Base-by-base conservation (phyloP, 768 basidiomycete genomes). In the Termitomyces eurrhizus region DNA sequence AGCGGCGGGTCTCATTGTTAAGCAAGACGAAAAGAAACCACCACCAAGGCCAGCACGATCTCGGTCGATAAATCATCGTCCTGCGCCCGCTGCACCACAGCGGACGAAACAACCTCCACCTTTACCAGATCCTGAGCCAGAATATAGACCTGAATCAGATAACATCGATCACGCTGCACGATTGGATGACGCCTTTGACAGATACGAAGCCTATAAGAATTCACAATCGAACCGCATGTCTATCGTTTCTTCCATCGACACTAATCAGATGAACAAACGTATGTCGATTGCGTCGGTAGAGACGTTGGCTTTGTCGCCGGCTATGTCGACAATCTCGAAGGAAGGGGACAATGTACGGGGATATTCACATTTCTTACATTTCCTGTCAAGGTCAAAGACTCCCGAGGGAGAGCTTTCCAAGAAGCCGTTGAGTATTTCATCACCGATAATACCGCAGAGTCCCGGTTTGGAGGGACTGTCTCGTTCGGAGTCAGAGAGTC, bases 151-250 rank as follows among this genome's bases (percentile, higher is more conserved):
- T 26, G 66, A 65, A 33, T 61, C 70, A 7, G 68, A 63, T 24
- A 59, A 65, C 6, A 68, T 72, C 13, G 77, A 82, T 48, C 76
- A 81, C 63, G 74, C 77, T 48, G 68, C 72, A 4, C 77, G 72
- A 6, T 74, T 90, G 41, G 89, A 93, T 66, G 93, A 96, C 70
- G 95, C 95, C 0, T 96, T 89, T 70, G 91, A 92, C 59, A 81
- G 93, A 41, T 97, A 96, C 68, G 92, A 95, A 70, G 78, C 86
- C n/a, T 95, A 88, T 73, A 84, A 84, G 68, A 83, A 85, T 67
- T 75, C 73, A 48, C 80, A 81, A 64, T 62, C 68, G 24, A 78
- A 75, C 61, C 75, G 89, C 53, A 71, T 87, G 59, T 89, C 90
- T 11, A 75, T 84, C 13, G 78, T 86, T 2, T 90, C 88, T 13